Base-by-base conservation (phyloP, 2,329 filamentous ascomycete species). In the Canariomyces notabilis region DNA sequence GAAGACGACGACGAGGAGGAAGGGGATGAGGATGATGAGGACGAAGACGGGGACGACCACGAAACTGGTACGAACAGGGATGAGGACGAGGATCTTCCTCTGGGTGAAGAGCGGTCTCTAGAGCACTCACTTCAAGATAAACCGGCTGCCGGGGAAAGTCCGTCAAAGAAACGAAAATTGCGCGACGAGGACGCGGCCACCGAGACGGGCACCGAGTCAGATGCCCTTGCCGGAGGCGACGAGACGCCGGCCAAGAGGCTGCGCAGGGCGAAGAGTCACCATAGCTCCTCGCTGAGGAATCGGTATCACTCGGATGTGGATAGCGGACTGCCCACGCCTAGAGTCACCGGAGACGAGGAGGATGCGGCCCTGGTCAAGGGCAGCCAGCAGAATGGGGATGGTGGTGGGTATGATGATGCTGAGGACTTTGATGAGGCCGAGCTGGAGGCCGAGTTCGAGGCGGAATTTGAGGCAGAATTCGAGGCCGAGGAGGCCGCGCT, bases 361-460 rank as follows among this genome's bases (percentile, higher is more conserved):
- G 71, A 70, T 1, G 53, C 14, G 9, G 9, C 26, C 8, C 26
- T 29, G 26, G 9, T 29, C 7, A 29, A 29, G 4, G 26, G 26
- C 26, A 12, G 26, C 26, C 37, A 55, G 57, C 23, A 9, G 21
- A 69, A 60, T 42, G 66, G 57, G 9, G 70, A 70, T 6, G 70
- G 70, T 18, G 67, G 66, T 18, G 71, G 69, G 1, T 50, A 50
- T 6, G 37, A 20, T 14, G 46, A 32, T 2, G 37, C 40, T 14
- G 50, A 47, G 15, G 41, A 46, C 0, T 47, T 50, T 16, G 71
- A 73, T 36, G 75, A 77, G 8, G 75, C 76, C 44, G 72, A 82
- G 56, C 64, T 83, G 40, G 82, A 83, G 62, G 76, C 78, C 31
- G 80, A 83, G 56, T 70, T 85, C 60, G 67, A 81, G 57, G 79